phyloP scores from a whole-genome alignment of 768 basidiomycete genomes.

The Krasilnikovozyma curviuscula region DNA sequence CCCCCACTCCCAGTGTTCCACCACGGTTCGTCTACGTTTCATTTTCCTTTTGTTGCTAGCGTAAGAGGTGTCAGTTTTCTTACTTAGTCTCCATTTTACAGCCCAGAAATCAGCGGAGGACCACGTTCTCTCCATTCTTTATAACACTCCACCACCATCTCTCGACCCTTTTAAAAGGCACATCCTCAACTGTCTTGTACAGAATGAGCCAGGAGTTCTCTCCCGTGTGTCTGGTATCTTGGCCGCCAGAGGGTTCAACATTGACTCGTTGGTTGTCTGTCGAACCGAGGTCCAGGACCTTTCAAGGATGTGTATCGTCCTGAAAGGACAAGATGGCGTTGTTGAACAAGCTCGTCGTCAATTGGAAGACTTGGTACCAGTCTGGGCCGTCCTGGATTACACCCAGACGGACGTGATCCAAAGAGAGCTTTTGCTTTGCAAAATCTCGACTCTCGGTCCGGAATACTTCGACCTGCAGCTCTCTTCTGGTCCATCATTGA shows the following conservation, averaged over 20 bases:
- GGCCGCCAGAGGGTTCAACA: constrained; percentile 88
- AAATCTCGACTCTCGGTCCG: constrained; percentile 71
- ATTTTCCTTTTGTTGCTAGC: no score
- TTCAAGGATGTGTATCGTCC: constrained; percentile 92
- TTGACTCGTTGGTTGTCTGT: constrained; percentile 91
- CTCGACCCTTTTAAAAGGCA: constrained; percentile 38
- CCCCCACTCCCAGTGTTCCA: no score
- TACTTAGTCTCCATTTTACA: no score
- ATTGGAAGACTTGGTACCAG: constrained; percentile 90
- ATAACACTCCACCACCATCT: constrained; percentile 10
- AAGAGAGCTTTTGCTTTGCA: constrained; percentile 83
- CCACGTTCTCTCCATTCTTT: constrained; percentile 11
- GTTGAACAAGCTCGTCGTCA: constrained; percentile 93
- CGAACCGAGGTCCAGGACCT: constrained; percentile 92
- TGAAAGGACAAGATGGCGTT: constrained; percentile 90
- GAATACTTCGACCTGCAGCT: constrained; percentile 12
- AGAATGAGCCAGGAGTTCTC: constrained; percentile 98
- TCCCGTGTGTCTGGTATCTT: constrained; percentile 94
- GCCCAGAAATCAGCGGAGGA: constrained; percentile 10
- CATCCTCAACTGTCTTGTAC: constrained; percentile 89
- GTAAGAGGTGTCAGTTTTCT: no score
- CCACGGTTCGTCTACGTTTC: no score
- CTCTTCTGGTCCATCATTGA: constrained; percentile 8
- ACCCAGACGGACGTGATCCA: constrained; percentile 78
- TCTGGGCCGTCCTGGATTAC: constrained; percentile 98